A percentile compares a stretch with the other conserved stretches of the same genome.
These are phyloP conservation scores for Phytophthora fragariaefolia DNA, from an alignment of 352 stramenopile genomes.

Conservation along the genomic window DNA sequence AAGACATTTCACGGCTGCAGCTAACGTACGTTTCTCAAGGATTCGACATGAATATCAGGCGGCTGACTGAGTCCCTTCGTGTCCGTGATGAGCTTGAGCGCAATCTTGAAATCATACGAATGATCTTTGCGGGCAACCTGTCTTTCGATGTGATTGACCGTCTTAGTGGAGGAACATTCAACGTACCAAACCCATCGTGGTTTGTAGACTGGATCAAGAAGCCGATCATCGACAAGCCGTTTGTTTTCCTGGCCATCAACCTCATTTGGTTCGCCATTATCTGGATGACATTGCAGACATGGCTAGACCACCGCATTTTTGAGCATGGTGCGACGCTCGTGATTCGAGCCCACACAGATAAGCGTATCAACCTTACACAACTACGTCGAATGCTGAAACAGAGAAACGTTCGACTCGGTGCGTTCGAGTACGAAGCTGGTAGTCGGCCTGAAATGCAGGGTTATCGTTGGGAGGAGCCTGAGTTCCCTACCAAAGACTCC, in stretches of 20 bases:
- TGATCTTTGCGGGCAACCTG: slow-evolving; percentile 93
- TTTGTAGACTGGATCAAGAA: slow-evolving; percentile 79
- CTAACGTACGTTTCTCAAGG: slow-evolving; percentile 88
- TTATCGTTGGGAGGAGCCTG: slow-evolving; percentile 79
- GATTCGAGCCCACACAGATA: slow-evolving; percentile 82
- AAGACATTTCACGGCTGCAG: slow-evolving; percentile 89
- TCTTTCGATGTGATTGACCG: slow-evolving; percentile 96
- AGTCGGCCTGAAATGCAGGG: slow-evolving; percentile 68
- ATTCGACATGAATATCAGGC: slow-evolving; percentile 90
- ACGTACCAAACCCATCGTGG: slow-evolving; percentile 90
- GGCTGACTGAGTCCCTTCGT: slow-evolving; percentile 78
- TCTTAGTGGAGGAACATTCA: slow-evolving; percentile 92
- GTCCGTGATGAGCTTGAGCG: slow-evolving; percentile 61
- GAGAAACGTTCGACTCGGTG: slow-evolving; percentile 39
- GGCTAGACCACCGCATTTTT: slow-evolving; percentile 47
- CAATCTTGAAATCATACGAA: slow-evolving; percentile 89
- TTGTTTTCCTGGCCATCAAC: slow-evolving; percentile 87
- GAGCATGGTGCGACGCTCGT: slow-evolving; percentile 89
- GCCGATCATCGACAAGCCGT: slow-evolving; percentile 61
- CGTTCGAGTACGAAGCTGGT: slow-evolving; percentile 48
- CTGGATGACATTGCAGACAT: slow-evolving; percentile 64
- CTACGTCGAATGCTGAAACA: slow-evolving; percentile 53
- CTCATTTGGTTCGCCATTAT: slow-evolving; percentile 69
- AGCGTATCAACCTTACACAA: slow-evolving; percentile 57
- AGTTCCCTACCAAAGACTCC: slow-evolving; percentile 87